Percentiles rank a stretch among this genome's conserved stretches.
Conservation (phyloP, 2,329 filamentous ascomycete genomes). For the Penicillium freii region DNA sequence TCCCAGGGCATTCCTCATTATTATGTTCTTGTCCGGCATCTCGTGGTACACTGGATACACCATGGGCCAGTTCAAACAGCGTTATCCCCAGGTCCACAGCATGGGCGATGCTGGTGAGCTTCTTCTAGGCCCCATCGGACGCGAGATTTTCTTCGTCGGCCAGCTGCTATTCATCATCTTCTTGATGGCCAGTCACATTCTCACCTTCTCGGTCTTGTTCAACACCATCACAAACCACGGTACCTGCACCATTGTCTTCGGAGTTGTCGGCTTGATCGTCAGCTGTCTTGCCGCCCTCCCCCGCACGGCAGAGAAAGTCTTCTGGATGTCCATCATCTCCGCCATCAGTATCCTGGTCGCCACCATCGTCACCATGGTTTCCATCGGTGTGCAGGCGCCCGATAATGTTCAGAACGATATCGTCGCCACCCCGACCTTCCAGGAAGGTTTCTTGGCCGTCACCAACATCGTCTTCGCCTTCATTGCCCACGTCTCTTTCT, state of each 20-base stretch:
- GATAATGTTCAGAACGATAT: slow-evolving; percentile 36
- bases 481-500: slow-evolving; percentile 62
- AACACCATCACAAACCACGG: slow-evolving; percentile 60
- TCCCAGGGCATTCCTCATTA: slow-evolving; percentile 47
- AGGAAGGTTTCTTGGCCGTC: slow-evolving; percentile 43
- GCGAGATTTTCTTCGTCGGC: slow-evolving; percentile 60
- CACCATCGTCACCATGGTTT: slow-evolving; percentile 64
- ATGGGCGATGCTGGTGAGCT: slow-evolving; percentile 66
- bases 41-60: slow-evolving; percentile 59
- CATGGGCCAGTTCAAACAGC: slow-evolving; percentile 56
- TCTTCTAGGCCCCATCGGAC: slow-evolving; percentile 58
- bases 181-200: slow-evolving; percentile 65
- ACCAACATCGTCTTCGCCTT: slow-evolving; percentile 70
- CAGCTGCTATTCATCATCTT: slow-evolving; percentile 64
- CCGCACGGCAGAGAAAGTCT: slow-evolving; percentile 60
- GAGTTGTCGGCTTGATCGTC: slow-evolving; percentile 54
- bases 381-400: slow-evolving; percentile 54
- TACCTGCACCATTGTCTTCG: slow-evolving; percentile 62
- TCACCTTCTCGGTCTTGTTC: slow-evolving; percentile 67
- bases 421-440: slow-evolving; percentile 49
- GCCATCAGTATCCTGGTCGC: slow-evolving; percentile 62
- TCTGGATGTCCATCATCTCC: slow-evolving; percentile 59
- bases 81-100: slow-evolving; percentile 57
- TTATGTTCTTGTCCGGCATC: slow-evolving; percentile 52
- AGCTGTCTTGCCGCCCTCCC: slow-evolving; percentile 59